Evolutionary conservation across 179 eudicot genomes (phyloP).

Genomic region (Heliamphora pulchella): DNA sequence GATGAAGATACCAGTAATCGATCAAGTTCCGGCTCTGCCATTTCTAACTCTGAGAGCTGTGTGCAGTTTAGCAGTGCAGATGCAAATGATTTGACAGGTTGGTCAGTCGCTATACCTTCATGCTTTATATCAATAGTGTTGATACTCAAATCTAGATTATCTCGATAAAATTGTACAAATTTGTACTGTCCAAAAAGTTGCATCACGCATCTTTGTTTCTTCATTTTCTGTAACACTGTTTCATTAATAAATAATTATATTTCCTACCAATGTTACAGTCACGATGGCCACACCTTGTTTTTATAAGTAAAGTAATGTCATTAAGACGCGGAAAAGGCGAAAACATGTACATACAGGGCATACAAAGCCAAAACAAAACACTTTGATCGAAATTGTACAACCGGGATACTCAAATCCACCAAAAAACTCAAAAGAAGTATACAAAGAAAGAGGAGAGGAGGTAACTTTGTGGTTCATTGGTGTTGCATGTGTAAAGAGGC

Average conservation of each 20-base stretch:
- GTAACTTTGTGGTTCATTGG: too few species aligned
- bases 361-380: too few species aligned
- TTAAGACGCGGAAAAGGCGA: too few species aligned
- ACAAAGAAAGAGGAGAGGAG: too few species aligned
- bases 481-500: too few species aligned
- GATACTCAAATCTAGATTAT: not conserved
- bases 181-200: not conserved
- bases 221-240: not conserved
- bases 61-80: constrained; percentile 72
- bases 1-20: constrained; percentile 90
- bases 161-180: not conserved
- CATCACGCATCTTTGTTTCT: not conserved
- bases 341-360: too few species aligned
- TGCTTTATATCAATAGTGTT: not conserved
- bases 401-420: too few species aligned
- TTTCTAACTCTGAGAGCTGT: constrained; percentile 86
- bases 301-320: too few species aligned
- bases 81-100: constrained; percentile 92
- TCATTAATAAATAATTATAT: not conserved
- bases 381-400: too few species aligned
- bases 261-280: not conserved
- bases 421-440: too few species aligned
- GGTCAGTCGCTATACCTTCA: constrained; percentile 12
- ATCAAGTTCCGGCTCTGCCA: constrained; percentile 96
- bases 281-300: not conserved